These are phyloP conservation scores for Beauveria bassiana DNA, from an alignment of 2,329 filamentous ascomycete genomes.

Conservation along the genomic window DNA sequence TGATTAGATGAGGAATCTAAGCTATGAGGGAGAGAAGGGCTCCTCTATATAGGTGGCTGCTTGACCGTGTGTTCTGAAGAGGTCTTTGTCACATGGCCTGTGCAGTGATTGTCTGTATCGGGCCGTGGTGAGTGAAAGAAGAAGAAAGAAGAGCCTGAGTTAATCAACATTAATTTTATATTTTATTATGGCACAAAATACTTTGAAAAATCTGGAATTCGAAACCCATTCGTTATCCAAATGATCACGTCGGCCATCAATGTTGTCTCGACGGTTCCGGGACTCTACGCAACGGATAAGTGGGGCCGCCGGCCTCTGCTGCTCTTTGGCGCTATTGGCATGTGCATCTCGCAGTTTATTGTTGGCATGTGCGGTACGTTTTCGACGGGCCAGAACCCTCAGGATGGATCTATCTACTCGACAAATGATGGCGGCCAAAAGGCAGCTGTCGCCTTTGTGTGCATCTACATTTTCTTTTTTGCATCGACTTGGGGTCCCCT, in stretches of 20 bases:
- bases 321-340: constrained; percentile 49
- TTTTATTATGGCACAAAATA: constrained; percentile 20
- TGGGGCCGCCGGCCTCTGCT: constrained; percentile 43
- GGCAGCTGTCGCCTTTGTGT: constrained; percentile 53
- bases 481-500: constrained; percentile 59
- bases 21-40: no score
- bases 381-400: constrained; percentile 40
- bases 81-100: no score
- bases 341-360: constrained; percentile 49
- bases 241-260: constrained; percentile 20
- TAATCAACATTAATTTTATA: constrained; percentile 29
- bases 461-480: constrained; percentile 70
- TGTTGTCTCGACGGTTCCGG: constrained; percentile 17
- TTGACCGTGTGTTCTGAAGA: no score
- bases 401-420: constrained; percentile 42
- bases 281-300: constrained; percentile 18
- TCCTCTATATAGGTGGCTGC: no score
- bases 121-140: no score
- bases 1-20: no score
- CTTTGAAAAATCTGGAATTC: constrained; percentile 18
- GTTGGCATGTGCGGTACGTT: constrained; percentile 52
- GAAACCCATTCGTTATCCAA: constrained; percentile 16
- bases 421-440: constrained; percentile 45
- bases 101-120: no score
- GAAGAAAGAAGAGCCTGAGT: no score